These are phyloP conservation scores for Aureobasidium pullulans DNA, from an alignment of 2,329 filamentous ascomycete species.

Conservation along the genomic window DNA sequence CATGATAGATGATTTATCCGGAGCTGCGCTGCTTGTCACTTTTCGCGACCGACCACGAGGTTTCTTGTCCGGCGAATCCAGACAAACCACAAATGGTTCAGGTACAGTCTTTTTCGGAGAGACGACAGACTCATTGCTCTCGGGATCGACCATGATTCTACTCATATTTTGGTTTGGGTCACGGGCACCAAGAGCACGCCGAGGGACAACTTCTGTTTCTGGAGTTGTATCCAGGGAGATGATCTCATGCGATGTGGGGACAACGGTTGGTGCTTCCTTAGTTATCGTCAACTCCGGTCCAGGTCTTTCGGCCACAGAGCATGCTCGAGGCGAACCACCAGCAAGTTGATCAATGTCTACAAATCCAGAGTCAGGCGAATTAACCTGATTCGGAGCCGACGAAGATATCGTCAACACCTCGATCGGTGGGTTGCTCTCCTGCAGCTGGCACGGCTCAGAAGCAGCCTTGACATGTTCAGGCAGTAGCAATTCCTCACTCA, in stretches of 20 bases:
- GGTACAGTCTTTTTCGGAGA: neutral
- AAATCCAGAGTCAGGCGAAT: constrained; percentile 15
- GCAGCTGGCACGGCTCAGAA: neutral
- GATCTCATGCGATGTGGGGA: neutral
- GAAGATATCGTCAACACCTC: constrained; percentile 8
- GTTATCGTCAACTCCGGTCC: neutral
- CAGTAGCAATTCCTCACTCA: neutral
- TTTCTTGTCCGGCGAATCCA: constrained; percentile 11
- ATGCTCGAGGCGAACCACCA: neutral
- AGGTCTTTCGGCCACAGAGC: neutral
- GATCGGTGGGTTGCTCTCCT: neutral
- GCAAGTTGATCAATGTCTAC: constrained; percentile 15
- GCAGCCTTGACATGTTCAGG: neutral
- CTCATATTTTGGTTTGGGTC: constrained; percentile 2
- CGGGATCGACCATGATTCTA: neutral
- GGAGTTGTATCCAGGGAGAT: neutral
- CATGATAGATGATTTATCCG: neutral
- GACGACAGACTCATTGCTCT: neutral
- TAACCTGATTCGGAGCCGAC: neutral
- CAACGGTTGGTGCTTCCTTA: too few species aligned
- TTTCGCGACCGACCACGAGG: constrained; percentile 22
- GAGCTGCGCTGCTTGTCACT: neutral
- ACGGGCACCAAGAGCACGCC: neutral
- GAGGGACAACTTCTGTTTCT: neutral
- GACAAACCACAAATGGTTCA: neutral